A percentile compares a stretch with the other conserved stretches of the same genome.
Conservation (phyloP, 768 basidiomycete species). For the Phanerochaete carnosa region DNA sequence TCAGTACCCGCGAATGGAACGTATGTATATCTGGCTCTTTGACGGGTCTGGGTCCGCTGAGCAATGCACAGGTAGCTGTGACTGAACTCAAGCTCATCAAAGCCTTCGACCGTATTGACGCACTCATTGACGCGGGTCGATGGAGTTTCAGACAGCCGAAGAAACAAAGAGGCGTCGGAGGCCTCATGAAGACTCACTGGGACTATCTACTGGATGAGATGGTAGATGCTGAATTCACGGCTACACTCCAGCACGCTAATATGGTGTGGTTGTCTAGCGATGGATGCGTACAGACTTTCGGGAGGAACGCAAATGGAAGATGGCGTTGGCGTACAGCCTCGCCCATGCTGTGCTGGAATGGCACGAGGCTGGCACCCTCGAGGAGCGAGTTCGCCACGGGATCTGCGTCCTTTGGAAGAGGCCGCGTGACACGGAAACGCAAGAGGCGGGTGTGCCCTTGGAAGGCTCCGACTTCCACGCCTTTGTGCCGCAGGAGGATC, state of each 20-base stretch:
- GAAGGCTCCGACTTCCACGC: constrained; percentile 8
- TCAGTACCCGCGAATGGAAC: constrained; percentile 80
- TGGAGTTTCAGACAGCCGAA: constrained; percentile 98
- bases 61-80: constrained; percentile 59
- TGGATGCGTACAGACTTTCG: constrained; percentile 97
- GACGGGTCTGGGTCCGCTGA: not conserved
- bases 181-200: constrained; percentile 83
- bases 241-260: not conserved
- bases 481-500: constrained; percentile 15
- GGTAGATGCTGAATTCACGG: constrained; percentile 33
- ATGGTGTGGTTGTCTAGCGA: constrained; percentile 49
- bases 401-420: constrained; percentile 67
- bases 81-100: constrained; percentile 74
- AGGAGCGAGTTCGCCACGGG: constrained; percentile 62
- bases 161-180: constrained; percentile 80
- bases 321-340: constrained; percentile 77
- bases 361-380: constrained; percentile 68
- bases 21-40: constrained; percentile 41
- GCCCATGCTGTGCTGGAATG: constrained; percentile 84
- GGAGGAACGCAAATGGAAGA: constrained; percentile 93
- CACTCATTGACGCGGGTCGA: constrained; percentile 69
- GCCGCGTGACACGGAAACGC: constrained; percentile 20
- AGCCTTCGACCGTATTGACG: constrained; percentile 81
- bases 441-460: not conserved
- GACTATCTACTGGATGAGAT: constrained; percentile 96